Evolutionary conservation across 2,329 filamentous ascomycete species (phyloP).

Genomic region (Trichoderma arundinaceum): DNA sequence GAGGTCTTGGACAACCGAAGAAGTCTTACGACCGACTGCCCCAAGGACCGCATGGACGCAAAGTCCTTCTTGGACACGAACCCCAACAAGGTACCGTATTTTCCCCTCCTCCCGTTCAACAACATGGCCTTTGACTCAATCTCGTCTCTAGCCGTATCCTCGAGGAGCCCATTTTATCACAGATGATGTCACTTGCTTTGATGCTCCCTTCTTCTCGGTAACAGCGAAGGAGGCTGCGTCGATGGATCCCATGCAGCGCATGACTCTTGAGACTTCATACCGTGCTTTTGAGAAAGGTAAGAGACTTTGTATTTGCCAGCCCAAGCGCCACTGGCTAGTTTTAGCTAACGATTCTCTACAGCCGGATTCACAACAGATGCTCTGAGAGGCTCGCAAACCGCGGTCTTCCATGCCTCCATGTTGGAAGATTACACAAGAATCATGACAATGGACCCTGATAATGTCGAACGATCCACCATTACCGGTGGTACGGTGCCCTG

Average conservation of each 20-base stretch:
- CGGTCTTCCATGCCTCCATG: constrained; percentile 48
- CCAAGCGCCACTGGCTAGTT: neutral
- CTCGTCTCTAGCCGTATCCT: neutral
- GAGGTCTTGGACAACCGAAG: constrained; percentile 40
- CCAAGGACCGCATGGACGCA: constrained; percentile 41
- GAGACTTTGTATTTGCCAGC: neutral
- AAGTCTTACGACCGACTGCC: constrained; percentile 44
- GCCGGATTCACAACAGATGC: constrained; percentile 44
- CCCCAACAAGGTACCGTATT: constrained; percentile 13
- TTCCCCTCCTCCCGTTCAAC: too few relatives aligned
- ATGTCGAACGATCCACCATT: constrained; percentile 42
- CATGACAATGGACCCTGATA: constrained; percentile 42
- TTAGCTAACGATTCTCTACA: neutral
- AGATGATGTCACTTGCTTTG: constrained; percentile 29
- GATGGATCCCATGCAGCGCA: constrained; percentile 31
- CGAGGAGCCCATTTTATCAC: constrained; percentile 25
- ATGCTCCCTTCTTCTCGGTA: constrained; percentile 41
- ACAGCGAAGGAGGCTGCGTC: constrained; percentile 33
- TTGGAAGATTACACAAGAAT: constrained; percentile 47
- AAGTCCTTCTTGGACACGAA: constrained; percentile 37
- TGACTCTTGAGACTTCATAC: constrained; percentile 29
- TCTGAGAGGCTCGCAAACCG: constrained; percentile 41
- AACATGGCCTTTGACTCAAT: too few relatives aligned
- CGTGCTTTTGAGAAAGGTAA: constrained; percentile 25
- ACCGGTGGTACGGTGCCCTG: constrained; percentile 49